Evolutionary conservation across 768 basidiomycete genomes (phyloP), one percentile per base, ranked within the genome.

Genomic region (Boletus sensibilis): DNA sequence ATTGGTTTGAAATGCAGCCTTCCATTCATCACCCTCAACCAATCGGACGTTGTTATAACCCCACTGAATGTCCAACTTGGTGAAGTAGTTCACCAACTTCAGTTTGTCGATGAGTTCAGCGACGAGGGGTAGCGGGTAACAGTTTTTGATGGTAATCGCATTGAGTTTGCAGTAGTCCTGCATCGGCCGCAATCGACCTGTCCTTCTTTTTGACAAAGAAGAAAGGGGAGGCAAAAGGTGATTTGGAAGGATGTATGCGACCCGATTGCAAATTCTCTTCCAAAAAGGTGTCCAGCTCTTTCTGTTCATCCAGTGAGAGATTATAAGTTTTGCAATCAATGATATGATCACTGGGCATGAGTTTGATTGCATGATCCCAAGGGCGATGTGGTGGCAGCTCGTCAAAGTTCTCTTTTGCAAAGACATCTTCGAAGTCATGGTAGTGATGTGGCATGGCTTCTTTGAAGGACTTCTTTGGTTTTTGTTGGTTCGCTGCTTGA

Each of bases 251-350:
- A 1, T 3, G 42, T 3, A 43, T 43, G 3, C 16, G 8, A 2
- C 42, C 35, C 2, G 55, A 64, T 0, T 4, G 23, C 0, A 69
- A 44, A 14, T 67, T 62, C 20, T 71, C 70, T 9, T 71, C 56
- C 5, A 71, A 37, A 55, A 71, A 69, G 0, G 18, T 27, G 14
- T 66, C 44, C 7, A 43, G 42, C 4, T 43, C 42, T 3, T 8
- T 10, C 3, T 43, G 42, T 5, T 43, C 42, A 0, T 43, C 42
- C 1, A 25, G 42, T 1, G 7, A 9, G 0, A 43, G 16, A 4
- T 43, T 43, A 16, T 43, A 43, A 9, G 40, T 12, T 3, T 59
- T 53, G 4, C 57, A 58, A 10, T 50, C 41, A 9, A 55, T 5
- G 5, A 25, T 5, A 25, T 25, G 25, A 25, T 25, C 25, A 25